Base-by-base conservation (phyloP, 2,329 filamentous ascomycete species). In the Capronia epimyces region DNA sequence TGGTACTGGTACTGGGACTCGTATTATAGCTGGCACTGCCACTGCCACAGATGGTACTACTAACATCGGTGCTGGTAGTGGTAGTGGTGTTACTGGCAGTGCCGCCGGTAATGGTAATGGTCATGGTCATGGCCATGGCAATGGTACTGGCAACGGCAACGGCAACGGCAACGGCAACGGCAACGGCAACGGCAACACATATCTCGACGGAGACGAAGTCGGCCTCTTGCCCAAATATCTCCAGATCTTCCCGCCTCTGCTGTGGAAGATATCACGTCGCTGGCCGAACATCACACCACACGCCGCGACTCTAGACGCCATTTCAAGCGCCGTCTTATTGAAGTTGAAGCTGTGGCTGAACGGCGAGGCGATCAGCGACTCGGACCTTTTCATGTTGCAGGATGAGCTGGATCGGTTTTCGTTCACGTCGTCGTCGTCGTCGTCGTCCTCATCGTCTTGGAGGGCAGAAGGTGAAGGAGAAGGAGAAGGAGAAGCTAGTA, bases 241-340 rank as follows among this genome's bases (percentile, higher is more conserved):
- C 16, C 16, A 49, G 37, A 53, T 24, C n/a, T 20, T 46, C 10
- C 46, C 51, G 5, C 9, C 3, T 27, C 36, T 53, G 3, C 18
- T 53, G 27, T 22, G 46, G 27, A 53, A 53, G 18, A 46, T 53
- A 37, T 50, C 51, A 5, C 51, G 46, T 21, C 51, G 51, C 8
- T 50, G 51, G 51, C 46, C 46, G 16, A 31, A 20, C 27, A 31
- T 53, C 4, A 16, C 25, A 10, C 40, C n/a, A 9, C 32, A 46
- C 34, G 51, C 51, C 7, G 42, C 51, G 13, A 12, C 42, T n/a
- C 9, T 53, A 12, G 46, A 53, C 1, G n/a, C 46, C 6, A 12
- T 53, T 8, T 53, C 34, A 15, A 9, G 5, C 18, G n/a, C 46
- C 3, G 37, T 46, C 25, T 12, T 53, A 27, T 41, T 46, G 12